Conservation (phyloP, 176 grass and related monocot genomes). For the Lolium rigidum region DNA sequence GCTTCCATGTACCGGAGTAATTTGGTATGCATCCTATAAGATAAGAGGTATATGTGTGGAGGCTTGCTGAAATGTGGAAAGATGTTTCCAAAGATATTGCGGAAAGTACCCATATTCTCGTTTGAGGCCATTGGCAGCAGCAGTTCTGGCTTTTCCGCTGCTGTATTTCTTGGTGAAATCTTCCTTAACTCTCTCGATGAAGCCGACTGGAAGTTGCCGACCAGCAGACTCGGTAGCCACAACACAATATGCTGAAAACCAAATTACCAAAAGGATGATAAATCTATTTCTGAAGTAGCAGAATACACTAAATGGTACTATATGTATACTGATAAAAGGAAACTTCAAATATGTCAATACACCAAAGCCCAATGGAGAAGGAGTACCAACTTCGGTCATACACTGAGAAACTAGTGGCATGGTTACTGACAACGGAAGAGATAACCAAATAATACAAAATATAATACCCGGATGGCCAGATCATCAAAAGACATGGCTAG, state of each 20-base stretch:
- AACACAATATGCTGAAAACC: conserved; percentile 78
- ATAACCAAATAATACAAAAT: no score
- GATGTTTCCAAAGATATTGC: background rate
- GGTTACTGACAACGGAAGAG: background rate
- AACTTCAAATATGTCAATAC: background rate
- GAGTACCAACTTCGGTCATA: background rate
- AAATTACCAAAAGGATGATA: background rate
- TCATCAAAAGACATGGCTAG: no score
- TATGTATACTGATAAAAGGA: background rate
- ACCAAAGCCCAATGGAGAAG: no score
- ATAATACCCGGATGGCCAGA: no score
- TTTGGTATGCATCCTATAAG: background rate
- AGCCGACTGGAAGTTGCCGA: conserved; percentile 71
- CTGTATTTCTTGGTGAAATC: conserved; percentile 82
- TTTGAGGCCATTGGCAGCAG: conserved; percentile 72
- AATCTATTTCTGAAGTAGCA: background rate
- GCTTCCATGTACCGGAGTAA: background rate
- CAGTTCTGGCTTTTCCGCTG: conserved; percentile 77
- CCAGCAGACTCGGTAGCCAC: conserved; percentile 78
- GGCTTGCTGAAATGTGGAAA: background rate
- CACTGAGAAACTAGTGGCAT: background rate
- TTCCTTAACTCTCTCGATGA: conserved; percentile 87
- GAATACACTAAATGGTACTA: background rate
- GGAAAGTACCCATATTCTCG: conserved; percentile 80
- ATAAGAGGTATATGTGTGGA: background rate